Evolutionary conservation across 139 green algal genomes (phyloP).

Genomic region (Volvox reticuliferus): DNA sequence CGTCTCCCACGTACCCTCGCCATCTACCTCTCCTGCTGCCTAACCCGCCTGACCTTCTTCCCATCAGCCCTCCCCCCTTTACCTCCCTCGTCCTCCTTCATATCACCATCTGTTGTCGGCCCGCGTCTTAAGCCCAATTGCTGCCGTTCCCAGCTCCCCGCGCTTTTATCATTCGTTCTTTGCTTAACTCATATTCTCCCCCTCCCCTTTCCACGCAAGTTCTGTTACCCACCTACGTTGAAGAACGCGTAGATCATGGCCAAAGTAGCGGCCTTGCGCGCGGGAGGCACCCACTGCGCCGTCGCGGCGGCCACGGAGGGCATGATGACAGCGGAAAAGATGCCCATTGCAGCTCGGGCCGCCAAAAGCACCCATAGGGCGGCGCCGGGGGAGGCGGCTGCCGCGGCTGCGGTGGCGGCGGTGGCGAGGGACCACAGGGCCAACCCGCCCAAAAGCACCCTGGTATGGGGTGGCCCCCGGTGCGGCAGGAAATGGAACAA

Average conservation of each 20-base stretch:
- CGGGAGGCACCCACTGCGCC: slow-evolving; percentile 68
- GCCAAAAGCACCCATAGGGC: slow-evolving; percentile 19
- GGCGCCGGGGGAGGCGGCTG: slow-evolving; percentile 41
- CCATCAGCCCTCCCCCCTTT: too few relatives aligned
- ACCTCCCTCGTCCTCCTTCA: too few relatives aligned
- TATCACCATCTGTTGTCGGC: too few relatives aligned
- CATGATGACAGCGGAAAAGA: slow-evolving; percentile 75
- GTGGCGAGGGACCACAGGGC: slow-evolving; percentile 68
- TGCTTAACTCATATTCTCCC: background rate
- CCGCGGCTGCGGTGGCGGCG: slow-evolving; percentile 55
- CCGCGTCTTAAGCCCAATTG: too few relatives aligned
- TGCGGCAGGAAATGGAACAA: too few relatives aligned
- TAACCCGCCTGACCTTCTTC: too few relatives aligned
- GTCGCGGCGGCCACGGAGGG: slow-evolving; percentile 68
- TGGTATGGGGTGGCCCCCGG: slow-evolving; percentile 7
- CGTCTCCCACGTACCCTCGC: too few relatives aligned
- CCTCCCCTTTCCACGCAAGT: background rate
- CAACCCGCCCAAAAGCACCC: slow-evolving; percentile 69
- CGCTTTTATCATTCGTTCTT: too few relatives aligned
- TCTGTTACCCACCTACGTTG: slow-evolving; percentile 62
- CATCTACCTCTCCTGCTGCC: too few relatives aligned
- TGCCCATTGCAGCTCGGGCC: slow-evolving; percentile 58
- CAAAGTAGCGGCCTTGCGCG: slow-evolving; percentile 48
- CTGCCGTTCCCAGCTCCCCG: too few relatives aligned
- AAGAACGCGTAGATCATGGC: slow-evolving; percentile 72